Evolutionary conservation across 345 rosid genomes (phyloP), one percentile per base, ranked within the genome.

Genomic region (Citrus medica): DNA sequence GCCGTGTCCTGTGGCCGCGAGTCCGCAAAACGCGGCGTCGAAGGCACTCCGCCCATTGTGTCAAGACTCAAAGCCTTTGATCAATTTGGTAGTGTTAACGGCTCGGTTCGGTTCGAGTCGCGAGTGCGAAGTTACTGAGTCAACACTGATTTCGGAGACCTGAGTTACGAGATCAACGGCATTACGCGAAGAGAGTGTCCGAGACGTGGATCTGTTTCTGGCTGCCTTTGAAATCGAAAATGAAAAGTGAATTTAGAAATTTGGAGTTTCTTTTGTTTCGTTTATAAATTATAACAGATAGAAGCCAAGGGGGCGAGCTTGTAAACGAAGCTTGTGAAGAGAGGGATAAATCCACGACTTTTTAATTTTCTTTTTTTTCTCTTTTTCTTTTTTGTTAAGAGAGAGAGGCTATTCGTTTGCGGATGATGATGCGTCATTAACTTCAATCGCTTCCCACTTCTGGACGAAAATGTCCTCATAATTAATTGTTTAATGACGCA

Each of bases 1-100:
- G 89, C 92, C 70, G 92, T 74, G 78, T 92, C 92, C 79, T 63
- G 83, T 68, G 87, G 82, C 65, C 80, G 78, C 22, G 70, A 24
- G 66, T 78, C 83, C 75, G 81, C 48, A 22, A 69, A 79, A 48
- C 88, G 86, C 82, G 97, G 98, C 85, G 97, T 91, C 22, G 99
- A 96, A 83, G 99, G 92, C 76, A 74, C 94, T 30, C 89, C 92
- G 71, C 99, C 98, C 99, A 94, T 94, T 37, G 22, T 53, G 58
- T 53, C 58, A 53, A 53, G 58, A 53, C 19, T 56, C 61, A 32
- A 27, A 42, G 30, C 67, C 21, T 66, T 66, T 35, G 51, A 46
- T 46, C 3, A 46, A 46, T 46, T 9, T 53, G 58, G 58, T 4
- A 24, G 61, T 17, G 76, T 37, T 19, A 35, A 67, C 30, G 74